Base-by-base conservation (phyloP, 1,139 yeast genomes). In the Pichia sp. region DNA sequence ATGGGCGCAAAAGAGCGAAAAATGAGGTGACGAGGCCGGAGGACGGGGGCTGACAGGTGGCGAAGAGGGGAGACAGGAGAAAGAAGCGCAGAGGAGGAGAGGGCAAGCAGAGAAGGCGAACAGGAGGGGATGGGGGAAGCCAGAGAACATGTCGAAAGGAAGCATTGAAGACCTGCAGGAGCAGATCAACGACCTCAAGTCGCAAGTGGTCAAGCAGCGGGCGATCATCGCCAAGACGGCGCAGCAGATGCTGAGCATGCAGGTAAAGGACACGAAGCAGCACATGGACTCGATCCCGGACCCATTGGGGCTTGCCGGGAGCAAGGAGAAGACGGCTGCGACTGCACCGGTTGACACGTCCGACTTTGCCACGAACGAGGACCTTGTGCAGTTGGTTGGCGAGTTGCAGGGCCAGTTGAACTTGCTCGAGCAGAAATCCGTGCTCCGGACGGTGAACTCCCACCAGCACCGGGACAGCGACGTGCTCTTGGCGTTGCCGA, bases 351-450 rank as follows among this genome's bases (percentile, higher is more conserved):
- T 78, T 26, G 88, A 83, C 59, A 64, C 83, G 10, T 71, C 79
- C 4, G 90, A 87, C 58, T 84, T 77, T 59, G 87, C 84, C 42
- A 83, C 90, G 13, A 85, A 87, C 61, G 95, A 87, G 56, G 98
- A 92, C 65, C 73, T 92, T 19, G 89, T 87, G 1, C 90, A 87
- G 64, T 72, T 89, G 49, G 97, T 90, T 11, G 90, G 90, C 6
- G 98, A 92, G 68, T 73, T 92, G 56, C 97, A 90, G 70, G 86
- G 87, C 5, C 97, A 92, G 71, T 76, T 92, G 63, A 95, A 88
- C 53, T 72, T 74, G 15, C 69, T 85, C 38, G 95, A 87, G 64
- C 87, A 85, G 55, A 75, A 92, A 59, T 75, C 83, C 13, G 78
- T 84, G 49, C 75, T 82, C 61, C 75, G 95, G 65, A 71, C 81